phyloP scores from a whole-genome alignment of 1,284 basidiomycete species.

The Cerrena zonata region DNA sequence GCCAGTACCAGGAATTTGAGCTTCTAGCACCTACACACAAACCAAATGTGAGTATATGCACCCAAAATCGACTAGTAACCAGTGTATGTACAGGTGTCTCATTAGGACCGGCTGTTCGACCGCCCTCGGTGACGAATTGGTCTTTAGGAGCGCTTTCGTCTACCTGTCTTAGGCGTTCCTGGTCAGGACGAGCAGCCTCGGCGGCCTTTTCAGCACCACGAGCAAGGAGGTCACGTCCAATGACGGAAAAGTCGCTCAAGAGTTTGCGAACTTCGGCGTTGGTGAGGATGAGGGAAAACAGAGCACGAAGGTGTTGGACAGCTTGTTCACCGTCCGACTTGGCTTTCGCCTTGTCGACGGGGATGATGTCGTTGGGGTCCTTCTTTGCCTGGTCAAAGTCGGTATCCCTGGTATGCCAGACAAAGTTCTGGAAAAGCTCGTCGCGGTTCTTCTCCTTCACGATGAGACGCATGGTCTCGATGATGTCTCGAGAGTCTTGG shows the following conservation, averaged over 20 bases:
- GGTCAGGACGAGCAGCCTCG: conserved; percentile 61
- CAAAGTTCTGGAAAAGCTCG: conserved; percentile 83
- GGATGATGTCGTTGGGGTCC: conserved; percentile 38
- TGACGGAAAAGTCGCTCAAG: conserved; percentile 72
- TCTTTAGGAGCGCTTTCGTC: conserved; percentile 68
- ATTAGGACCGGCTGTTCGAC: conserved; percentile 35
- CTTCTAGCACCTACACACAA: conserved; percentile 36
- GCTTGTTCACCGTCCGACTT: conserved; percentile 60
- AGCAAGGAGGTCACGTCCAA: conserved; percentile 84
- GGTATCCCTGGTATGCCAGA: conserved; percentile 68
- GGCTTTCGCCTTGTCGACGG: conserved; percentile 52
- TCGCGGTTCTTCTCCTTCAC: conserved; percentile 81
- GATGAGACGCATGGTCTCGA: conserved; percentile 64
- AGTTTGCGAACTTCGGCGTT: conserved; percentile 91
- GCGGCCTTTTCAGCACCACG: conserved; percentile 73
- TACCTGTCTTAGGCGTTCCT: conserved; percentile 58
- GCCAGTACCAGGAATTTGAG: conserved; percentile 41
- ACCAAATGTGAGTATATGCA: neutral
- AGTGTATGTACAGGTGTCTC: conserved; percentile 21
- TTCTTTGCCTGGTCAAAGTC: conserved; percentile 41
- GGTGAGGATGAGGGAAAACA: conserved; percentile 78
- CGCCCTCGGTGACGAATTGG: conserved; percentile 50
- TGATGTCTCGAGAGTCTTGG: conserved; percentile 67
- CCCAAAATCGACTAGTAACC: neutral
- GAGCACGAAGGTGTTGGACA: conserved; percentile 78